A percentile compares a stretch with the other conserved stretches of the same genome.
Evolutionary conservation across 805 yeast species (phyloP).

Genomic region (Debaryomyces prosopidis): DNA sequence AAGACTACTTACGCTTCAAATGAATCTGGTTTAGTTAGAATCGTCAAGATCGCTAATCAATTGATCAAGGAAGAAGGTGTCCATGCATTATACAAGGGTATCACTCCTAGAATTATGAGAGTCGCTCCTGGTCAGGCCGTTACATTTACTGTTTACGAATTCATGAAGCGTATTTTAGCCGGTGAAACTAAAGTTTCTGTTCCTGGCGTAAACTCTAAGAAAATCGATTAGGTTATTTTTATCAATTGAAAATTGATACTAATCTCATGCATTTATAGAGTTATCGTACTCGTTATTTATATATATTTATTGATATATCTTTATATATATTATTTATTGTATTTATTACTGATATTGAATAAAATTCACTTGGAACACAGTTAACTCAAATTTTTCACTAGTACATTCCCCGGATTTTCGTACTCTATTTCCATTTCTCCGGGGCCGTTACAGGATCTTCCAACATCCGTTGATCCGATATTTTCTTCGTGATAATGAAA

Average conservation of each 20-base stretch:
- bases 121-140: conserved; percentile 99
- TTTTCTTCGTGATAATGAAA: too few relatives aligned
- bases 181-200: conserved; percentile 23
- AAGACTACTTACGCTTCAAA: conserved; percentile 72
- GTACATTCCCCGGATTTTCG: too few relatives aligned
- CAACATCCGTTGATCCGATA: too few relatives aligned
- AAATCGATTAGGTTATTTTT: conserved; percentile 7
- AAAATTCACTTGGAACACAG: too few relatives aligned
- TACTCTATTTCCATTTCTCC: too few relatives aligned
- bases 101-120: conserved; percentile 97
- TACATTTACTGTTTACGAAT: conserved; percentile 95
- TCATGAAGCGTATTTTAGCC: conserved; percentile 63
- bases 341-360: neutral
- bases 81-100: conserved; percentile 59
- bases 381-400: too few relatives aligned
- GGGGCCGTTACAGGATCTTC: too few relatives aligned
- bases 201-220: conserved; percentile 4
- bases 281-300: neutral
- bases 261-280: neutral
- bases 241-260: neutral
- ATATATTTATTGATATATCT: neutral
- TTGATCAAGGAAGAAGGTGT: conserved; percentile 85
- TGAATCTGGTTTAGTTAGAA: conserved; percentile 74
- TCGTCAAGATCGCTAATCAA: conserved; percentile 75
- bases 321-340: neutral